Base-by-base conservation (phyloP, 345 rosid species). In the Dipteronia sinensis region DNA sequence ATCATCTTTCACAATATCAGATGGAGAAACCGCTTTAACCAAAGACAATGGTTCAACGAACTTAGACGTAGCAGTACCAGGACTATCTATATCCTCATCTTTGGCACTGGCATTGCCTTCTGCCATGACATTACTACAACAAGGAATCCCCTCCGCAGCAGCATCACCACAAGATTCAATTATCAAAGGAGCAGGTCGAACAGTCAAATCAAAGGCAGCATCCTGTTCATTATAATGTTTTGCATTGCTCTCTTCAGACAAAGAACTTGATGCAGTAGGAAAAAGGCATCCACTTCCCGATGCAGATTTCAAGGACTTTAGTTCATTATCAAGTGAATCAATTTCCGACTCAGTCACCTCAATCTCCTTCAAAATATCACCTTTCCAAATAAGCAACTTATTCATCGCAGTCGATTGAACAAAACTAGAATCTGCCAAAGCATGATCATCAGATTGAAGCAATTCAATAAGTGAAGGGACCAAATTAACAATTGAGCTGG, bases 271-370 rank as follows among this genome's bases (percentile, higher is more conserved):
- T n/a, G 80, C 72, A 7, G 75, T 81, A 15, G 81, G 84, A 77
- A 65, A 63, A 27, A 76, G 79, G 49, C 55, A 46, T 40, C 78
- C 75, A 70, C 76, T 83, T 72, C 89, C 82, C 77, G 79, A 74
- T 68, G 82, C 86, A 71, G 74, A 85, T 82, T 82, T 82, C 83
- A 93, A 79, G 4, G 74, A 73, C 90, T 85, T 89, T 0, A 87
- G 89, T 79, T 94, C 93, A 83, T 77, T 93, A 84, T 94, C 99
- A 77, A 90, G 94, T 1, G 80, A 88, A 81, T 94, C 99, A 85
- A 97, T 93, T 88, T 97, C 96, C 44, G 90, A 85, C 75, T 97
- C 99, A 0, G 93, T 90, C 81, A 77, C 76, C 86, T 91, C 98
- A 83, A 97, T 69, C 25, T 83, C 88, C 86, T 94, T 97, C 77